Evolutionary conservation across 2,329 filamentous ascomycete species (phyloP).

Genomic region (Fusarium protoensiforme): DNA sequence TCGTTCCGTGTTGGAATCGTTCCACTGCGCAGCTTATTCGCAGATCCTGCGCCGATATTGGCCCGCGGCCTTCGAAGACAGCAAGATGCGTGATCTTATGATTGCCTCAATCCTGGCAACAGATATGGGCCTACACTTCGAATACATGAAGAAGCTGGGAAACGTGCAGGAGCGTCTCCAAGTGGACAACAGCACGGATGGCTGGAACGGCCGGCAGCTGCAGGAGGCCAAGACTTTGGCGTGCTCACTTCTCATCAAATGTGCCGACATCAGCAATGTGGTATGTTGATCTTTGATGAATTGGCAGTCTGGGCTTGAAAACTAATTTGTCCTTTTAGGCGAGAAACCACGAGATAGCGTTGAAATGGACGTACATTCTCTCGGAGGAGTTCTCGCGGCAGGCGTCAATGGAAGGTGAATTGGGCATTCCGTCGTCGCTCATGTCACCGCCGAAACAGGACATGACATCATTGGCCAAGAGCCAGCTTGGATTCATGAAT

Average conservation of each 20-base stretch:
- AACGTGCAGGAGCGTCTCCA: conserved; percentile 82
- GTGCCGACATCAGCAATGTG: conserved; percentile 98
- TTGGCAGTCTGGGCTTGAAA: neutral
- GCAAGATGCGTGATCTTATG: conserved; percentile 86
- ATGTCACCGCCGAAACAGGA: conserved; percentile 89
- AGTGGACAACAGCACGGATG: conserved; percentile 72
- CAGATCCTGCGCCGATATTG: conserved; percentile 94
- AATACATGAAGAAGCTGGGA: conserved; percentile 92
- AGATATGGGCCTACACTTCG: conserved; percentile 96
- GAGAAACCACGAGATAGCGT: conserved; percentile 82
- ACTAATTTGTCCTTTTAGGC: conserved; percentile 66
- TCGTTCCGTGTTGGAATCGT: conserved; percentile 94
- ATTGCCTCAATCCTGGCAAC: conserved; percentile 98
- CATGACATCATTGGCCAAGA: conserved; percentile 81
- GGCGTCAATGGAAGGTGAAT: conserved; percentile 88
- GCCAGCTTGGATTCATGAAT: conserved; percentile 96
- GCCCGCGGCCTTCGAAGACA: conserved; percentile 83
- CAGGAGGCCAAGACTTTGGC: conserved; percentile 82
- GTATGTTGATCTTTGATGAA: conserved; percentile 63
- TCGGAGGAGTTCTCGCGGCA: conserved; percentile 96
- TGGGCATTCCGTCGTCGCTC: conserved; percentile 88
- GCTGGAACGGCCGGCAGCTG: conserved; percentile 80
- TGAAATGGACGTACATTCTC: conserved; percentile 92
- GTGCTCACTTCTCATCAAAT: conserved; percentile 96
- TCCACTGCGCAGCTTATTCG: conserved; percentile 96